Base-by-base conservation (phyloP, 345 rosid species). In the Reutealis trisperma region DNA sequence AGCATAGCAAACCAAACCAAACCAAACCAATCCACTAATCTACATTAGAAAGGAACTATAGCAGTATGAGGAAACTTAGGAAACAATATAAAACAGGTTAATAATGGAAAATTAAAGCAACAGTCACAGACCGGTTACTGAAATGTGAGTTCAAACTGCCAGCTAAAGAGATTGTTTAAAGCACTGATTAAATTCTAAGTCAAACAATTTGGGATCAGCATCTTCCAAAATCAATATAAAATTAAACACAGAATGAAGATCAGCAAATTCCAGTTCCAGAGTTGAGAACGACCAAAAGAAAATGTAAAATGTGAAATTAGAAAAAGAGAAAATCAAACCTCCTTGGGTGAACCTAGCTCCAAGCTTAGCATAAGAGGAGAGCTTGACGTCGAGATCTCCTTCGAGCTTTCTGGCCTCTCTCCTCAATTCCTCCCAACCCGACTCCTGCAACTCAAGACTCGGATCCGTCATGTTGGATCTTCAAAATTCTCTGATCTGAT, bases 311-410 rank as follows among this genome's bases (percentile, higher is more conserved):
- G 75, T 19, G 15, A 41, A 52, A 25, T 21, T 18, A 54, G 1
- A 67, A 67, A 69, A 68, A 59, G 52, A 45, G 68, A 72, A 72
- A 63, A 68, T n/a, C 81, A 21, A 67, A 96, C 99, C 97, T 83
- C 89, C 93, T 81, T 94, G 99, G 22, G 90, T 86, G 84, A 92
- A 94, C 77, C 98, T 87, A 34, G 97, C 85, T 37, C 99, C 99
- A 62, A 96, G 94, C 84, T 96, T 96, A 60, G 98, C 99, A 70
- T 96, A 96, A 32, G 98, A 94, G 67, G 98, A 92, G 74, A 96
- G 96, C 87, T 96, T 96, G 64, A 96, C 96, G 63, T 95, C 99
- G 78, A 95, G 94, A 92, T 95, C 98, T 77, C 97, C 94, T 85
- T 93, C 99, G 81, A 94, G 84, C 87, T 91, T 96, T 68, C 98